phyloP scores from a whole-genome alignment of 148 eudicot genomes.

The Rhododendron mucronatum region DNA sequence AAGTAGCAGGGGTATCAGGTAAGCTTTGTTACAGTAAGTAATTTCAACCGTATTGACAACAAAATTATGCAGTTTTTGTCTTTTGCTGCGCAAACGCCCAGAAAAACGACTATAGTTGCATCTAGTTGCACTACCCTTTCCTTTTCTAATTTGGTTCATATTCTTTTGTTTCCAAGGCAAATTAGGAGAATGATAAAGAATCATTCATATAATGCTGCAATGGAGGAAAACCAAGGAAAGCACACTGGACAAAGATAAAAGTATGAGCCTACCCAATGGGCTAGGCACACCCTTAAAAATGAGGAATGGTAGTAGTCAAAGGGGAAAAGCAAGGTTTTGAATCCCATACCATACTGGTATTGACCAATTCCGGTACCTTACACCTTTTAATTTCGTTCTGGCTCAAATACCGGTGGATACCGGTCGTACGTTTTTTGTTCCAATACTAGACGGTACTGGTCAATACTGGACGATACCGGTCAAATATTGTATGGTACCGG shows the following conservation, averaged over 20 bases:
- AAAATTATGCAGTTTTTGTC: not conserved
- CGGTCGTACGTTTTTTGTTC: too few species aligned
- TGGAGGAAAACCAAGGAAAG: not conserved
- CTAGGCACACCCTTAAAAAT: not conserved
- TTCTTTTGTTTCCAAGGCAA: not conserved
- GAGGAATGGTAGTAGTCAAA: not conserved
- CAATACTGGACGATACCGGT: too few species aligned
- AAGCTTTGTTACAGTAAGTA: not conserved
- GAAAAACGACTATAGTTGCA: not conserved
- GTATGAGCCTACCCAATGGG: not conserved
- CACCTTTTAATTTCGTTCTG: too few species aligned
- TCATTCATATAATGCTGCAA: not conserved
- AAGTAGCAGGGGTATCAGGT: slow-evolving; percentile 43
- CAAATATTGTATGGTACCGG: too few species aligned
- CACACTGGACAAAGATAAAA: not conserved
- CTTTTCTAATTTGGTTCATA: not conserved
- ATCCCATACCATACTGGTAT: too few species aligned
- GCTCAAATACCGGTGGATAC: too few species aligned
- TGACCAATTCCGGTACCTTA: too few species aligned
- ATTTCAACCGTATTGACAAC: not conserved
- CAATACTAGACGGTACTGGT: too few species aligned
- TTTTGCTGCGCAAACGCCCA: not conserved
- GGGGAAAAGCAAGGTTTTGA: too few species aligned
- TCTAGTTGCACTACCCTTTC: not conserved
- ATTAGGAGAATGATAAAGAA: not conserved